Percentiles rank a stretch among this genome's conserved stretches.
Evolutionary conservation across 345 rosid genomes (phyloP).

Genomic region (Ceriops zippeliana): DNA sequence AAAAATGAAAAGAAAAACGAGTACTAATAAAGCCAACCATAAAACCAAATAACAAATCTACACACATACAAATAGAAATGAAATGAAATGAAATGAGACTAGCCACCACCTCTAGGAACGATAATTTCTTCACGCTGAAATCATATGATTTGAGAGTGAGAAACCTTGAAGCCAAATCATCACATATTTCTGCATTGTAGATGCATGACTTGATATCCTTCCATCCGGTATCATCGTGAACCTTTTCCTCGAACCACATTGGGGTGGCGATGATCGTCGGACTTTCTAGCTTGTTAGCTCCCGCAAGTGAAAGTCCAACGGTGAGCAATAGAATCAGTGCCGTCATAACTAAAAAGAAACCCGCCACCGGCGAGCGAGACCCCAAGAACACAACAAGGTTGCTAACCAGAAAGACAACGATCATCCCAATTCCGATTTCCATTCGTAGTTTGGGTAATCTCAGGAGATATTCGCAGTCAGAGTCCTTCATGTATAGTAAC

Average conservation of each 20-base stretch:
- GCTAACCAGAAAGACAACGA: constrained; percentile 47
- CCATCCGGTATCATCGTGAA: constrained; percentile 45
- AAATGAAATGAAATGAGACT: background rate
- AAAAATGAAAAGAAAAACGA: background rate
- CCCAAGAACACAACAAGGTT: constrained; percentile 39
- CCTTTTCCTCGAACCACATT: constrained; percentile 50
- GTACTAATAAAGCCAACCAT: background rate
- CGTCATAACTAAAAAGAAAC: constrained; percentile 48
- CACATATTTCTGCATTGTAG: constrained; percentile 42
- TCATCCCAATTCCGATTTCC: constrained; percentile 40
- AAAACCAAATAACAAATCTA: background rate
- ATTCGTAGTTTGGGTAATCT: constrained; percentile 52
- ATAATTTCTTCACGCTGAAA: constrained; percentile 36
- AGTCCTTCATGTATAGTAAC: constrained; percentile 67
- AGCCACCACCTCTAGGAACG: constrained; percentile 71
- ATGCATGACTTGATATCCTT: constrained; percentile 58
- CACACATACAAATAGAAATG: background rate
- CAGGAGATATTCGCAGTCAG: constrained; percentile 63
- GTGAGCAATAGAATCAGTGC: constrained; percentile 48
- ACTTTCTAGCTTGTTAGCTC: constrained; percentile 50
- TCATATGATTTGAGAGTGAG: constrained; percentile 31
- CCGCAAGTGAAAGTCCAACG: constrained; percentile 56
- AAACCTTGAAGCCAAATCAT: constrained; percentile 34
- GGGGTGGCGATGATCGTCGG: constrained; percentile 48
- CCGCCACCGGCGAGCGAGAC: constrained; percentile 43